phyloP scores from a whole-genome alignment of 108 stramenopile genomes.

The Fragilaria radians region DNA sequence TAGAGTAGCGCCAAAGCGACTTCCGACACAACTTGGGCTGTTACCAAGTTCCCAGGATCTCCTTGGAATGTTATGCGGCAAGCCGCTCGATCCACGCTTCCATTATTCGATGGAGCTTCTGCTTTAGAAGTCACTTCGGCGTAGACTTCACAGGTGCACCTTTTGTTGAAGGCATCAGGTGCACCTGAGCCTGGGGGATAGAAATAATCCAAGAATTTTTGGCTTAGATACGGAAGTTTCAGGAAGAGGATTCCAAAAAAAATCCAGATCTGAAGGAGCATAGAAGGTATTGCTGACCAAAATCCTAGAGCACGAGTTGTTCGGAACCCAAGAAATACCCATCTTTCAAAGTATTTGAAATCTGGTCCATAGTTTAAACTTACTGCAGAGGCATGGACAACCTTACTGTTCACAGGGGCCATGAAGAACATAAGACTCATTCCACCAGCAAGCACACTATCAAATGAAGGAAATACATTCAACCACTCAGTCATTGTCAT shows the following conservation, averaged over 20 bases:
- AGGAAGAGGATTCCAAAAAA: slow-evolving; percentile 1
- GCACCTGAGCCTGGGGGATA: slow-evolving; percentile 30
- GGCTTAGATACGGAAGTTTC: slow-evolving; percentile 17
- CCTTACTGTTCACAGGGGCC: slow-evolving; percentile 28
- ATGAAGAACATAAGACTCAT: slow-evolving; percentile 32
- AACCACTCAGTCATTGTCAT: slow-evolving; percentile 39
- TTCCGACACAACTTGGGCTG: slow-evolving; percentile 38
- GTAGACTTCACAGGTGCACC: slow-evolving; percentile 23
- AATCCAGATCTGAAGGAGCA: slow-evolving; percentile 11
- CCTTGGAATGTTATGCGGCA: slow-evolving; percentile 25
- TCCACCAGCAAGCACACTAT: slow-evolving; percentile 14
- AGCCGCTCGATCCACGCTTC: slow-evolving; percentile 17
- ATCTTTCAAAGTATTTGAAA: slow-evolving; percentile 29
- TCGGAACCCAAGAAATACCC: slow-evolving; percentile 22
- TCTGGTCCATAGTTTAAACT: slow-evolving; percentile 31
- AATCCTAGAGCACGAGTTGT: slow-evolving; percentile 4
- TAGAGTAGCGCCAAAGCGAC: slow-evolving; percentile 26
- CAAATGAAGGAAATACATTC: slow-evolving; percentile 24
- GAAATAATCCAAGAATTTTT: slow-evolving; percentile 10
- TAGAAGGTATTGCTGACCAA: slow-evolving; percentile 22
- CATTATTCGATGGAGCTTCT: background rate
- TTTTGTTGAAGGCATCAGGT: slow-evolving; percentile 16
- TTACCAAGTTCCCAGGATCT: slow-evolving; percentile 36
- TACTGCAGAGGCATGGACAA: slow-evolving; percentile 30
- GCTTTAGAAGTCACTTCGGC: slow-evolving; percentile 16